Evolutionary conservation across 2,329 filamentous ascomycete species (phyloP).

Genomic region (Pseudogymnoascus sp.): DNA sequence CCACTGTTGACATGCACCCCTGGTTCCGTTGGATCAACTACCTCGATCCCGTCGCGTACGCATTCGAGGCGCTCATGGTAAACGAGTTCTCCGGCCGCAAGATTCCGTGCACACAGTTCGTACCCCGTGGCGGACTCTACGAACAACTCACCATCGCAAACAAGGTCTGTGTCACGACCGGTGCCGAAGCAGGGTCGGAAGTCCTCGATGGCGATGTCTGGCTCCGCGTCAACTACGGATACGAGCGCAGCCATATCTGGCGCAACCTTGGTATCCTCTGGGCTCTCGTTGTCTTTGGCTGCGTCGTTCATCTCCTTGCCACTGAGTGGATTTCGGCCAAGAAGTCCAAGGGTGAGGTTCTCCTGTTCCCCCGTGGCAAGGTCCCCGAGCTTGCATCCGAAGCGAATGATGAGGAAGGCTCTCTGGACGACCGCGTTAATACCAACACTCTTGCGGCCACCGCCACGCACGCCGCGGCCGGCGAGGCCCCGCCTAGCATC

Average conservation of each 20-base stretch:
- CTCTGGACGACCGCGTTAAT: conserved; percentile 8
- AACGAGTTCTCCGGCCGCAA: conserved; percentile 60
- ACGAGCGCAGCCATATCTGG: conserved; percentile 56
- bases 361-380: conserved; percentile 67
- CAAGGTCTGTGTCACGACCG: conserved; percentile 49
- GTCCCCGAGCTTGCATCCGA: conserved; percentile 27
- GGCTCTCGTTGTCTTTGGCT: conserved; percentile 57
- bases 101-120: conserved; percentile 21
- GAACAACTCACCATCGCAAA: conserved; percentile 13
- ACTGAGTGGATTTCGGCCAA: conserved; percentile 57
- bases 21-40: conserved; percentile 85
- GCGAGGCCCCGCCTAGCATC: conserved; percentile 55
- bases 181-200: conserved; percentile 46
- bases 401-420: conserved; percentile 18
- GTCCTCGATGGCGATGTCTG: conserved; percentile 54
- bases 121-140: conserved; percentile 21
- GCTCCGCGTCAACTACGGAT: conserved; percentile 47
- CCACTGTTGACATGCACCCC: conserved; percentile 54
- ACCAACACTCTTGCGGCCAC: conserved; percentile 14
- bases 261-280: conserved; percentile 64
- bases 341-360: conserved; percentile 69
- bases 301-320: conserved; percentile 53
- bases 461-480: conserved; percentile 15
- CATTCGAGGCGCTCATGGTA: conserved; percentile 73
- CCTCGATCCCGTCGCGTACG: conserved; percentile 53